phyloP scores from a whole-genome alignment of 2,329 filamentous ascomycete species.

The Fusarium chlamydosporum region DNA sequence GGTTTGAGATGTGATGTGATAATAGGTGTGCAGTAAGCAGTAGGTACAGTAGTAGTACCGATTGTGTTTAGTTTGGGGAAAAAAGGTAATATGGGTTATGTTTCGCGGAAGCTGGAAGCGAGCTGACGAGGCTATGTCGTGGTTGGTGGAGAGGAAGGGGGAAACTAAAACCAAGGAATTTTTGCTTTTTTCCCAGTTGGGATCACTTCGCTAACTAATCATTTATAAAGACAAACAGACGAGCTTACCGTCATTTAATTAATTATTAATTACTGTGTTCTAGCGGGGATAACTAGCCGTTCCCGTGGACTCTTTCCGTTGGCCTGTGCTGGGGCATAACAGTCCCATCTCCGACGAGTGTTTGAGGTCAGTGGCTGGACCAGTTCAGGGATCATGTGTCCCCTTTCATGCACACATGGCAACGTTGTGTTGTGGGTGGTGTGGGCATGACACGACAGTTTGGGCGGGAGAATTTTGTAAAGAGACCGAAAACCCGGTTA shows the following conservation, averaged over 20 bases:
- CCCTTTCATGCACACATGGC: conserved; percentile 15
- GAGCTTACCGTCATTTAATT: conserved; percentile 21
- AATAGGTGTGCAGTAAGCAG: not conserved
- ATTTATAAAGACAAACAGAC: conserved; percentile 28
- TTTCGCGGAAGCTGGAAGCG: conserved; percentile 17
- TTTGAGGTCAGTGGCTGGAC: conserved; percentile 7
- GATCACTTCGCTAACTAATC: conserved; percentile 1
- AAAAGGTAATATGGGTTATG: conserved; percentile 1
- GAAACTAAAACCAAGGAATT: conserved; percentile 4
- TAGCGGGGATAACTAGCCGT: conserved; percentile 17
- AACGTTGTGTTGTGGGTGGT: not conserved
- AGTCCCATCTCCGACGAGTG: conserved; percentile 20
- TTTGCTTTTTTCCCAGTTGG: conserved; percentile 12
- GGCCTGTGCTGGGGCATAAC: conserved; percentile 28
- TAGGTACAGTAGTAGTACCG: not conserved
- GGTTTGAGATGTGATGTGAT: not conserved
- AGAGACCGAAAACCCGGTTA: conserved; percentile 27
- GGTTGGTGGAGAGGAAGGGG: conserved; percentile 11
- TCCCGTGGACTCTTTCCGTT: conserved; percentile 22
- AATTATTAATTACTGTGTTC: conserved; percentile 4
- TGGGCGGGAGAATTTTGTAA: conserved; percentile 8
- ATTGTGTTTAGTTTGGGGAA: not conserved
- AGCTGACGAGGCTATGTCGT: not conserved
- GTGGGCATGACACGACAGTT: not conserved
- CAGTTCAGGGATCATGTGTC: conserved; percentile 2